Percentiles rank a stretch among this genome's conserved stretches.
Conservation (phyloP, 805 yeast species). For the Candida nonsorbophila region DNA sequence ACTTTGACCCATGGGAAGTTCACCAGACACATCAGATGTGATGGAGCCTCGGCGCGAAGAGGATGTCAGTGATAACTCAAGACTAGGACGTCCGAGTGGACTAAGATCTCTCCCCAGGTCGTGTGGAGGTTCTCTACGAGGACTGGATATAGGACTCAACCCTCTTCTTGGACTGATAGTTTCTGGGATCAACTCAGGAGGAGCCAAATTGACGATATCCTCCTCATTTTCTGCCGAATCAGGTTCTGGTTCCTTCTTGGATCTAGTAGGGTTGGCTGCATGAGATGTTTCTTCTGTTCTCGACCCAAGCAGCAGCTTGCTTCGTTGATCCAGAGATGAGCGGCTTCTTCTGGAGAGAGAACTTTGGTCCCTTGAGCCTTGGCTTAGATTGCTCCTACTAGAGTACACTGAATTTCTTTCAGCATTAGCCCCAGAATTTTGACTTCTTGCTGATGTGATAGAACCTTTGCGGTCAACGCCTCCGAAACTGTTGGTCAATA, state of each 20-base stretch:
- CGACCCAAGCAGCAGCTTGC: no score
- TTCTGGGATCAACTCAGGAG: constrained; percentile 7
- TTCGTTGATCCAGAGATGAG: no score
- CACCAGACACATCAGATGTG: constrained; percentile 13
- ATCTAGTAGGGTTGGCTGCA: no score
- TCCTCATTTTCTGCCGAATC: constrained; percentile 6
- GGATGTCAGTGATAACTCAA: constrained; percentile 1
- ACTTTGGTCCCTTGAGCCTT: no score
- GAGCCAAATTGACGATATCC: constrained; percentile 10
- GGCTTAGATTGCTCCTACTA: no score
- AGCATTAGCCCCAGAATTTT: constrained; percentile 8
- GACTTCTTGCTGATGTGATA: constrained; percentile 7
- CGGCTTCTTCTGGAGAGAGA: no score
- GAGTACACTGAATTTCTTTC: no score
- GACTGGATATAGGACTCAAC: constrained; percentile 6
- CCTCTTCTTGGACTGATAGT: constrained; percentile 8
- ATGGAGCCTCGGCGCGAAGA: constrained; percentile 16
- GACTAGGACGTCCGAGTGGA: constrained; percentile 2
- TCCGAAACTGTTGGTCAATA: constrained; percentile 8
- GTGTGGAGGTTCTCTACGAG: constrained; percentile 4
- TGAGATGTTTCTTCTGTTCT: no score
- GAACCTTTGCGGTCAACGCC: constrained; percentile 3
- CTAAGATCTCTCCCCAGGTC: constrained; percentile 1
- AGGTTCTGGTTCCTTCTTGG: not conserved
- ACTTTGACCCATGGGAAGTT: constrained; percentile 21